Evolutionary conservation across 176 grass and related monocot genomes (phyloP), one percentile per base, ranked within the genome.

Genomic region (Leersia perrieri): DNA sequence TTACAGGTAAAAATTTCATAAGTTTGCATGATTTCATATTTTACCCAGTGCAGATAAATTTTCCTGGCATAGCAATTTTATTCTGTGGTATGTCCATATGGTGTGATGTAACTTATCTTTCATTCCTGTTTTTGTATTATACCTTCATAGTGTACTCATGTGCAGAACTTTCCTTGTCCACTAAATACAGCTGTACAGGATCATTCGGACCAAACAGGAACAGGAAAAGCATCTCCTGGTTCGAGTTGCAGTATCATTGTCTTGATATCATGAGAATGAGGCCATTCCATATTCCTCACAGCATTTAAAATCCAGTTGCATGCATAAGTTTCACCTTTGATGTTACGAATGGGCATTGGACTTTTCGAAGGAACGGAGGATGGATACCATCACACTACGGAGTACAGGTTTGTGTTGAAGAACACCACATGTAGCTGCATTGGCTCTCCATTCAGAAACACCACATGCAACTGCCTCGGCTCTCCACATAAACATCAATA

Each of bases 231-330:
- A 61, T 82, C 28, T 60, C 72, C 34, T 29, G 6, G 34, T 27
- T 3, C 27, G 25, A 30, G 27, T 67, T 22, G 13, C 33, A 13
- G 14, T 44, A 87, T 76, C 40, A 11, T 4, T 72, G 33, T 73
- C 15, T 88, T 42, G 28, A 73, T 88, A 73, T 78, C 58, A 65
- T 83, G 65, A 82, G 73, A 70, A 55, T 68, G 40, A 41, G 22
- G 73, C 60, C 80, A 45, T 88, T 83, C 66, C 45, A 78, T 34
- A 73, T 73, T 83, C 80, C 7, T 29, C 38, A 28, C 4, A 18
- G 9, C 66, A 73, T 83, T 83, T 72, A 42, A 77, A 73, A 73
- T 83, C 40, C 51, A 18, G 3, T 51, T 7, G 20, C 40, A 51
- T 58, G 57, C 31, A 83, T 57, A 73, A 77, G 78, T 66, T 57